Evolutionary conservation across 225 moss, liverwort and hornwort species (phyloP).

Genomic region (Pseudoscleropodium purum): DNA sequence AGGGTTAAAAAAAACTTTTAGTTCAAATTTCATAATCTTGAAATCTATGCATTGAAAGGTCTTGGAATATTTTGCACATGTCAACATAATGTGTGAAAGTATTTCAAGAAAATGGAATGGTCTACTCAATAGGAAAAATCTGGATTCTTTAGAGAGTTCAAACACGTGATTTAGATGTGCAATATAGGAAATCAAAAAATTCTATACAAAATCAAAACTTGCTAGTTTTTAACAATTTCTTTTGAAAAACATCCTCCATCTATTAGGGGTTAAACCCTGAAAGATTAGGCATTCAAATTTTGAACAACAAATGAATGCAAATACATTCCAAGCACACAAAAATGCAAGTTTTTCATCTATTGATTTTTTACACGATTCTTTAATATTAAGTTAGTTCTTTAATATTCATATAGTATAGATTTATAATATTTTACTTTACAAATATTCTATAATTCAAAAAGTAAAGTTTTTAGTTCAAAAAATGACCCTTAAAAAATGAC

Average conservation of each 20-base stretch:
- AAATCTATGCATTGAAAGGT: neutral
- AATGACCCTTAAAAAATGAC: neutral
- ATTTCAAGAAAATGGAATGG: too few species aligned
- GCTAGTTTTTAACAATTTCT: neutral
- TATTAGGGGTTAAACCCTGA: too few species aligned
- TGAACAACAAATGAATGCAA: neutral
- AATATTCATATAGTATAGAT: neutral
- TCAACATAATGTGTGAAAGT: neutral
- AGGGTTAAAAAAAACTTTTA: neutral
- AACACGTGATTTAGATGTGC: too few species aligned
- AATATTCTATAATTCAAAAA: neutral
- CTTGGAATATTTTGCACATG: neutral
- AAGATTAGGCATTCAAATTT: too few species aligned
- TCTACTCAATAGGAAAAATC: neutral
- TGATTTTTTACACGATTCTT: neutral
- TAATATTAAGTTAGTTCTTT: neutral
- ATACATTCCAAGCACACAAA: neutral
- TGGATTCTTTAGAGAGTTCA: too few species aligned
- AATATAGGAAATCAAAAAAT: too few species aligned
- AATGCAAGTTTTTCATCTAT: neutral
- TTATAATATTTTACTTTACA: neutral
- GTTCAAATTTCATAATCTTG: neutral
- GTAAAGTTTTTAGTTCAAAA: neutral
- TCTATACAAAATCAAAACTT: too few species aligned
- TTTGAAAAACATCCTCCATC: rapidly evolving